Conservation (phyloP, 176 grass and related monocot genomes). For the Carex cristatella region DNA sequence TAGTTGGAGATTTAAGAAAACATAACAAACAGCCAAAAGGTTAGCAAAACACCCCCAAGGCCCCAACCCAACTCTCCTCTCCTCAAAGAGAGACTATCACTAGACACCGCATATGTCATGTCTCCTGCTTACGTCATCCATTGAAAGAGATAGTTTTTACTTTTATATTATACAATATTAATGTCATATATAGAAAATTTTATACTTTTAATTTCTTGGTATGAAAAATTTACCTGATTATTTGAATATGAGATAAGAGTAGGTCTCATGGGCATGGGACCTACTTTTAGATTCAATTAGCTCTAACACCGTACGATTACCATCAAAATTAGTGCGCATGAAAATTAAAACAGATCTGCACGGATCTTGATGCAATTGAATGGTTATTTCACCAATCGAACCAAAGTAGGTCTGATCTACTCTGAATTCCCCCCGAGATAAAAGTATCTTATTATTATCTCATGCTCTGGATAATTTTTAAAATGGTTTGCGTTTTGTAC, state of each 20-base stretch:
- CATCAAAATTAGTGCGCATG: too few species aligned
- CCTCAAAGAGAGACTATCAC: background rate
- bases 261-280: too few species aligned
- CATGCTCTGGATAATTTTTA: too few species aligned
- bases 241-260: background rate
- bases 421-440: too few species aligned
- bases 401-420: too few species aligned
- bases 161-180: background rate
- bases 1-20: background rate
- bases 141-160: background rate
- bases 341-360: too few species aligned
- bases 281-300: too few species aligned
- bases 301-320: too few species aligned
- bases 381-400: too few species aligned
- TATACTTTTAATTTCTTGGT: background rate
- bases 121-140: background rate
- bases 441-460: too few species aligned
- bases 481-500: too few species aligned
- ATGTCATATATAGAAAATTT: background rate
- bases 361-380: too few species aligned
- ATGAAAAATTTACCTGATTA: background rate
- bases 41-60: background rate
- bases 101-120: background rate
- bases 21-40: background rate
- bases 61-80: background rate